Conservation (phyloP, 2,329 filamentous ascomycete species). For the Trichophyton schoenleinii region DNA sequence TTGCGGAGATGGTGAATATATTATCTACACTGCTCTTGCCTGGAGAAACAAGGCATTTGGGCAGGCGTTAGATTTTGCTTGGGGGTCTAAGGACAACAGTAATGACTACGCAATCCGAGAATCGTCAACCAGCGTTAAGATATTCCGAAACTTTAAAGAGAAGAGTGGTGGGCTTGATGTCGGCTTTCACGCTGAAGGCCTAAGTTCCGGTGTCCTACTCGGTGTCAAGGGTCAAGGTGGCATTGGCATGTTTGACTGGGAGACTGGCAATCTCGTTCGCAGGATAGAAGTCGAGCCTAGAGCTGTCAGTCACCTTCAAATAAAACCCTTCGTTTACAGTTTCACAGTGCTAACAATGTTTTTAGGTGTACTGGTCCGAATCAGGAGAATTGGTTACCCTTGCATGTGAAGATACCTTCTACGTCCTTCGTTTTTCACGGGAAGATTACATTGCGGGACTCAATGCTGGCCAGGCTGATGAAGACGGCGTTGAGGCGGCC, state of each 20-base stretch:
- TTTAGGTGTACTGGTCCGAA: slow-evolving; percentile 88
- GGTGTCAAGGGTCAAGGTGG: slow-evolving; percentile 92
- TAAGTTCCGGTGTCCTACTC: slow-evolving; percentile 77
- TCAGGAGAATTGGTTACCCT: slow-evolving; percentile 85
- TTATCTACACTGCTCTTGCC: slow-evolving; percentile 92
- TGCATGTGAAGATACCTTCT: slow-evolving; percentile 90
- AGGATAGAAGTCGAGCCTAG: slow-evolving; percentile 71
- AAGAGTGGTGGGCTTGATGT: slow-evolving; percentile 80
- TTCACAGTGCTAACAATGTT: slow-evolving; percentile 9
- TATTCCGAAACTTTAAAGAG: slow-evolving; percentile 96
- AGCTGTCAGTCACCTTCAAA: slow-evolving; percentile 34
- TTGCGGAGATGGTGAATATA: slow-evolving; percentile 95
- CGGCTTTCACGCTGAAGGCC: slow-evolving; percentile 84
- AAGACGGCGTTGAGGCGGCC: slow-evolving; percentile 85
- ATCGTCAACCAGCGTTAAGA: slow-evolving; percentile 84
- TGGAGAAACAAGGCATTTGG: slow-evolving; percentile 98
- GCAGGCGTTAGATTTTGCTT: slow-evolving; percentile 87
- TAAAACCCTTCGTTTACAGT: background rate
- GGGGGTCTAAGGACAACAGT: slow-evolving; percentile 93
- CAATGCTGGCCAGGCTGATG: slow-evolving; percentile 69
- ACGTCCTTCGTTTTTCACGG: slow-evolving; percentile 80
- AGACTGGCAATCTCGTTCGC: slow-evolving; percentile 73
- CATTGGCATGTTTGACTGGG: slow-evolving; percentile 94
- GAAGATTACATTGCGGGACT: slow-evolving; percentile 77
- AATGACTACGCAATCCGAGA: slow-evolving; percentile 98